phyloP scores from a whole-genome alignment of 169 alveolate species.

The Plasmodium relictum region DNA sequence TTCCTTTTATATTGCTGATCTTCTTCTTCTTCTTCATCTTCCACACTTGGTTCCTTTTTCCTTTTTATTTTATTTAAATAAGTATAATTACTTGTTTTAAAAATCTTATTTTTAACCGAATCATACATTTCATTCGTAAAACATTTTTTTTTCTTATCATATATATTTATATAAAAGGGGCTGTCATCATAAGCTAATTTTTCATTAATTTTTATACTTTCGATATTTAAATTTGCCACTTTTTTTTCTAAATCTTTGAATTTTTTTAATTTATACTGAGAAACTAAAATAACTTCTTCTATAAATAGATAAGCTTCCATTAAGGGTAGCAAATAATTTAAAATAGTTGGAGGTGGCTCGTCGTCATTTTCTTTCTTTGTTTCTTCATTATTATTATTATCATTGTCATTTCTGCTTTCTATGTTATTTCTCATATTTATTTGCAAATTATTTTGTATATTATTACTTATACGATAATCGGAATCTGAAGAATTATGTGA shows the following conservation, averaged over 20 bases:
- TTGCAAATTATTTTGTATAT: neutral
- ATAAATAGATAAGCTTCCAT: conserved; percentile 75
- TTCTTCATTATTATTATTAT: conserved; percentile 18
- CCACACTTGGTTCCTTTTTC: conserved; percentile 9
- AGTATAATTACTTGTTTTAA: conserved; percentile 1
- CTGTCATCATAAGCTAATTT: conserved; percentile 63
- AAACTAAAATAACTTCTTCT: conserved; percentile 71
- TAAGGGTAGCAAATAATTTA: conserved; percentile 60
- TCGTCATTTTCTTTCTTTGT: conserved; percentile 65
- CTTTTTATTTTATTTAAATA: conserved; percentile 24
- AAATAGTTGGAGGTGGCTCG: conserved; percentile 73
- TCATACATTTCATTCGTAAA: neutral
- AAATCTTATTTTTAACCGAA: neutral
- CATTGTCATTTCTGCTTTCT: neutral
- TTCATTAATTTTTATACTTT: conserved; percentile 67
- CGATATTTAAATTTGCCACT: conserved; percentile 54
- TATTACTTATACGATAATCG: neutral
- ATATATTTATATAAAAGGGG: conserved; percentile 72
- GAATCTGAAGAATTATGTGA: conserved; percentile 16
- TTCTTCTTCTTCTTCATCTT: conserved; percentile 18
- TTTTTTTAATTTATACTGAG: conserved; percentile 66
- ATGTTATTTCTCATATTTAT: neutral
- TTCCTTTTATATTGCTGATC: conserved; percentile 1
- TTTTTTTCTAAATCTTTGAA: conserved; percentile 73
- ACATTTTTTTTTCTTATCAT: conserved; percentile 30